Conservation (phyloP, 1,284 basidiomycete species). For the Ganoderma sp. region DNA sequence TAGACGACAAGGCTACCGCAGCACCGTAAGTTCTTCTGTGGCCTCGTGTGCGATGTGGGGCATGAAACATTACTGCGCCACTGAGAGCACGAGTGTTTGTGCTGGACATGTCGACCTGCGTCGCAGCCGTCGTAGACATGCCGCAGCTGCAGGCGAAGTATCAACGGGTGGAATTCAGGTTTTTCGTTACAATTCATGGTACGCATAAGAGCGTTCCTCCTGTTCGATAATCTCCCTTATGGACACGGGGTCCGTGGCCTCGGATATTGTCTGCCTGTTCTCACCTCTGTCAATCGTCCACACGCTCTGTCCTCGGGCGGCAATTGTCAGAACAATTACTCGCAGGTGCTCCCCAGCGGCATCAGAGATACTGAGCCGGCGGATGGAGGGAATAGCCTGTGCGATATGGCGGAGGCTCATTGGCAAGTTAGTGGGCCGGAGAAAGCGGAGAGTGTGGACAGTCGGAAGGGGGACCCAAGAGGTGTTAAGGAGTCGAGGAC, state of each 20-base stretch:
- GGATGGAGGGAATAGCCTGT: conserved; percentile 15
- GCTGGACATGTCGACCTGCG: neutral
- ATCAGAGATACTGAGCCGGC: conserved; percentile 10
- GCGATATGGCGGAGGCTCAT: conserved; percentile 3
- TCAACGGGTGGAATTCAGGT: neutral
- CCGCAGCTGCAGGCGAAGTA: neutral
- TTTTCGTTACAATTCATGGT: neutral
- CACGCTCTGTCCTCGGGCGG: conserved; percentile 3
- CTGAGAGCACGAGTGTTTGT: neutral
- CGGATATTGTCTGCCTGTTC: neutral
- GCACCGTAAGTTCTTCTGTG: neutral
- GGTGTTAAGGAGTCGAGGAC: neutral
- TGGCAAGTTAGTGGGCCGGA: neutral
- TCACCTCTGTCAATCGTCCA: conserved; percentile 14
- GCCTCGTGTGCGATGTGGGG: neutral
- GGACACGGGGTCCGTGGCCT: neutral
- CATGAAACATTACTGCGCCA: neutral
- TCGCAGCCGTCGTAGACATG: neutral
- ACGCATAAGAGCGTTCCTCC: conserved; percentile 9
- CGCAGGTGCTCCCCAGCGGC: conserved; percentile 9
- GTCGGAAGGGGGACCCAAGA: neutral
- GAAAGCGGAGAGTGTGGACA: conserved; percentile 10
- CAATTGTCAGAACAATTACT: conserved; percentile 12
- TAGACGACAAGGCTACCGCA: neutral
- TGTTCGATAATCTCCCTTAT: conserved; percentile 14